Evolutionary conservation across 805 yeast species (phyloP).

Genomic region (Saitoella complicata): DNA sequence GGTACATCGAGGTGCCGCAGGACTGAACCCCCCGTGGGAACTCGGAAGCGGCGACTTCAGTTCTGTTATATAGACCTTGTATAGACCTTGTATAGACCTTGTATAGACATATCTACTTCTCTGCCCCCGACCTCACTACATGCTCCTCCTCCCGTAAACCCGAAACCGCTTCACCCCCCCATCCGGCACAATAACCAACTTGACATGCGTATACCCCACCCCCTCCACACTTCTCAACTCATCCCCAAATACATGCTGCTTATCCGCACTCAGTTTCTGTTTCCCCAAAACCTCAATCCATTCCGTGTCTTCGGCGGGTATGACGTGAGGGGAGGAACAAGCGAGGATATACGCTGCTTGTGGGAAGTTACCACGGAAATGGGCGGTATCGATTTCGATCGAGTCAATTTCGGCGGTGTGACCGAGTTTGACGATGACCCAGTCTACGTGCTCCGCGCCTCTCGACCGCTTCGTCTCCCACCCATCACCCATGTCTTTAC

Average conservation of each 20-base stretch:
- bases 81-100: no score
- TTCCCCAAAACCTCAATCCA: constrained; percentile 58
- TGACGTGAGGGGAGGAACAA: constrained; percentile 21
- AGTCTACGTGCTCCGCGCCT: constrained; percentile 68
- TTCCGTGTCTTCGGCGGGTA: constrained; percentile 25
- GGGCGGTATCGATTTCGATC: constrained; percentile 77
- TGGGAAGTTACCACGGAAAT: constrained; percentile 89
- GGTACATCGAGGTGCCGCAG: no score
- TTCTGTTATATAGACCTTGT: no score
- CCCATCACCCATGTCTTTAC: constrained; percentile 93
- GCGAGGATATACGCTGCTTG: constrained; percentile 45
- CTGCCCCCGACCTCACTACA: neutral
- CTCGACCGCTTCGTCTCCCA: constrained; percentile 95
- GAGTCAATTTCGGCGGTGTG: constrained; percentile 29
- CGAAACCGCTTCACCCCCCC: constrained; percentile 91
- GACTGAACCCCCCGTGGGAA: no score
- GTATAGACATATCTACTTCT: no score
- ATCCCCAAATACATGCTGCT: constrained; percentile 41
- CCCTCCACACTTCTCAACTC: constrained; percentile 8
- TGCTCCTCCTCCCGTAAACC: constrained; percentile 41
- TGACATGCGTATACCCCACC: constrained; percentile 45
- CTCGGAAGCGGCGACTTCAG: no score
- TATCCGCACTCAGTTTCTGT: constrained; percentile 67
- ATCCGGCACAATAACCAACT: constrained; percentile 77
- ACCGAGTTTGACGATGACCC: constrained; percentile 78